Conservation (phyloP, 2,329 filamentous ascomycete species). For the Penicillium rolfsii region DNA sequence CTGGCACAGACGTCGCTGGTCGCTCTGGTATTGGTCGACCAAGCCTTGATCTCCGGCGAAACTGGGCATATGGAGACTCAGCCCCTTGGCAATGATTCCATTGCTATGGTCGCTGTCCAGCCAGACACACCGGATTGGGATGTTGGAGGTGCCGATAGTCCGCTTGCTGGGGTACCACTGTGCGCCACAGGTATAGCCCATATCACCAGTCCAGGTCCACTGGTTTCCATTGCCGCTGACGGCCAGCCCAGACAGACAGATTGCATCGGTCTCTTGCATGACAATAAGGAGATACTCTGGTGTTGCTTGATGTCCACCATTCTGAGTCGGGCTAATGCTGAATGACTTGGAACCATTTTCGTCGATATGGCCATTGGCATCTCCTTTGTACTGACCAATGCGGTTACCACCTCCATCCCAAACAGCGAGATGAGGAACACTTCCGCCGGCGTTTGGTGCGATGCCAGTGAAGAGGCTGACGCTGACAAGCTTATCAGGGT, state of each 20-base stretch:
- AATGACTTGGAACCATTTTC: background rate
- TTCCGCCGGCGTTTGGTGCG: background rate
- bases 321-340: background rate
- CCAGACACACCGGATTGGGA: background rate
- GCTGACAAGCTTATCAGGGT: background rate
- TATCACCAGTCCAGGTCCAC: background rate
- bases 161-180: background rate
- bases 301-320: background rate
- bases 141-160: background rate
- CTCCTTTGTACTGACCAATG: background rate
- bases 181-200: background rate
- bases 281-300: background rate
- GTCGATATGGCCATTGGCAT: background rate
- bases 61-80: background rate
- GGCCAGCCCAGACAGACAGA: background rate
- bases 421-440: background rate
- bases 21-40: background rate
- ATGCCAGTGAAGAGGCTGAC: background rate
- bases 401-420: background rate
- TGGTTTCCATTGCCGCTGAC: background rate
- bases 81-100: background rate
- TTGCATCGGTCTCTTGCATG: background rate
- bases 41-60: background rate
- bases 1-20: background rate
- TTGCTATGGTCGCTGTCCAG: background rate